Evolutionary conservation across 2,329 filamentous ascomycete species (phyloP), one percentile per base, ranked within the genome.

Genomic region (Kalaharituber pfeilii): DNA sequence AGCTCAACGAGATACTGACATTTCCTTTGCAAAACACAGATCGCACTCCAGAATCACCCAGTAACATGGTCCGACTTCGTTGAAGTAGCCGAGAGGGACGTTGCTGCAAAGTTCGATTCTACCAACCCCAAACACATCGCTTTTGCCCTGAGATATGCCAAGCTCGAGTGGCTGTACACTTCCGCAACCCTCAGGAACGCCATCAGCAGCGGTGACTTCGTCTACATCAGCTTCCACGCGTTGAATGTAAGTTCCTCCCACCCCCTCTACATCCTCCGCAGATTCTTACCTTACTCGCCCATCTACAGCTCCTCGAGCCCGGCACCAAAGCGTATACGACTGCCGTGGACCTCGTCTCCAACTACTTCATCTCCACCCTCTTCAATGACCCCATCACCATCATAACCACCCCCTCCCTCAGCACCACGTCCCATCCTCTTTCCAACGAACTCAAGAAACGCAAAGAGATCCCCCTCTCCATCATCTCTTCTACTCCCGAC

Each of bases 401-500:
- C 42, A 47, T 47, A 15, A 22, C 25, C 42, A 18, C 24, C 6
- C 24, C 42, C n/a, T 53, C 18, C 25, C 29, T 29, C 53, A 55
- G 53, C 39, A 45, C 26, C 44, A 45, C 20, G 28, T 33, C 24
- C 53, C 57, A 11, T 53, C 54, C 36, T 49, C 49, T 13, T 36
- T 57, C 27, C 45, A 56, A 36, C 36, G 42, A 52, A 33, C 33
- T 52, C 33, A 44, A 52, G 8, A 59, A 59, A 47, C 57, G 57
- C 33, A 44, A 59, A 49, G 33, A 55, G 18, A 56, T 56, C n/a
- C 56, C 57, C 18, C 55, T 56, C 25, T 53, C 57, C n/a, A 42
- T 47, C 39, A 50, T 54, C 7, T 47, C 56, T 20, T 18, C 55
- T 13, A 53, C 56, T n/a, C 51, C 52, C 42, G 53, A 53, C 22